Evolutionary conservation across 306 rosid species (phyloP).

Genomic region (Cajanus cajan): DNA sequence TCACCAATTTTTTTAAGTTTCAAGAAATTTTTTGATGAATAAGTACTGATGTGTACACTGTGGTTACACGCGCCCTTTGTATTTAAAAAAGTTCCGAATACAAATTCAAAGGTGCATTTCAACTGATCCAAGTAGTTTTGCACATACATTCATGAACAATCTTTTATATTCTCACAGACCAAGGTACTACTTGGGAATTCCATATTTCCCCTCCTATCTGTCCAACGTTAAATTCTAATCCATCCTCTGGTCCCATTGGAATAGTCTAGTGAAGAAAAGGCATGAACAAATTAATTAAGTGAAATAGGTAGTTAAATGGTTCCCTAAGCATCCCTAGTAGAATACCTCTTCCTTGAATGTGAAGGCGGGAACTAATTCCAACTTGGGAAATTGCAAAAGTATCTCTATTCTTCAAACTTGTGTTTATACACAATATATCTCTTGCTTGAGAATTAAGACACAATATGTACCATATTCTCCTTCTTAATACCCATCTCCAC

Average conservation of each 20-base stretch:
- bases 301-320: background rate
- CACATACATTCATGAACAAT: background rate
- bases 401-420: constrained; percentile 4
- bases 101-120: background rate
- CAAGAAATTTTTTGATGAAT: too few species aligned
- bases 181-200: too few species aligned
- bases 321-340: background rate
- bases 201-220: too few species aligned
- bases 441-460: constrained; percentile 31
- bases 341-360: constrained; percentile 31
- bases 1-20: too few species aligned
- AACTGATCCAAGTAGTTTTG: background rate
- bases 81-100: background rate
- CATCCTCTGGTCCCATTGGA: too few species aligned
- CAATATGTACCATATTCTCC: constrained; percentile 5
- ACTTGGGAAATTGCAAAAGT: constrained; percentile 12
- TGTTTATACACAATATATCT: constrained; percentile 4
- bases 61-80: background rate
- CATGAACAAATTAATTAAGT: too few species aligned
- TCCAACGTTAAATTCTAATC: too few species aligned
- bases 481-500: background rate
- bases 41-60: too few species aligned
- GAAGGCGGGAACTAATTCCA: constrained; percentile 29
- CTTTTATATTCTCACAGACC: background rate
- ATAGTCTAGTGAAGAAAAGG: too few species aligned